Base-by-base conservation (phyloP, 352 stramenopile genomes). In the Globisporangium uncinulatum region DNA sequence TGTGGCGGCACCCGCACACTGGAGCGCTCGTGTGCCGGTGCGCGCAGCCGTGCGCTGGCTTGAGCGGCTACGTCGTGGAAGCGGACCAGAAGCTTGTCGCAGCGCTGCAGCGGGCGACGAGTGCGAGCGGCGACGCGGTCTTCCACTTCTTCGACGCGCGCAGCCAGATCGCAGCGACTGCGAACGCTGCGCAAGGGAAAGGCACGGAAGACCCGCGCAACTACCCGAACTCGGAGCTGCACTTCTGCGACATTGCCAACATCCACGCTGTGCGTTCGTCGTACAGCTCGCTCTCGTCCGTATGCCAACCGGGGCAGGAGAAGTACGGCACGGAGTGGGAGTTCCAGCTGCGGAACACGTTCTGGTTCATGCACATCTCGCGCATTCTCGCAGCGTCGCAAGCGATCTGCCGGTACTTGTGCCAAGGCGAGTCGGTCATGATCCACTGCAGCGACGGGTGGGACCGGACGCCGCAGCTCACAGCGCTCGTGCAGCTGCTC, bases 371-470 rank as follows among this genome's bases (percentile, higher is more conserved):
- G 55, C 94, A 99, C 63, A 83, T 99, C 41, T 96, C 96, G n/a
- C 79, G 79, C 7, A 97, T 99, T 52, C 76, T 99, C 20, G 83
- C 83, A 15, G 94, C 95, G 1, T 85, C 95, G 17, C 96, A 97
- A 70, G 82, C 93, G 37, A 95, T 98, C 11, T 98, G 97, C 32
- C 92, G 94, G 48, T 95, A 91, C 67, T 72, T 99, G 31, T 92
- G 90, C 52, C 90, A 98, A 61, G 80, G 89, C 31, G 83, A 97
- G 34, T 97, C 97, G 1, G 91, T 99, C 8, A 91, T 99, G 69
- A 83, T 99, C 47, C 97, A 99, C 70, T 99, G 97, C 69, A 98
- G 89, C 63, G 96, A 99, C 63, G 97, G 97, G 10, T 99, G 97
- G 97, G 97, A 99, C 76, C 86, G 97, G 15, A 99, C 97, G 6